Evolutionary conservation across 2,329 filamentous ascomycete species (phyloP), one percentile per base, ranked within the genome.

Genomic region (Fusarium musae): DNA sequence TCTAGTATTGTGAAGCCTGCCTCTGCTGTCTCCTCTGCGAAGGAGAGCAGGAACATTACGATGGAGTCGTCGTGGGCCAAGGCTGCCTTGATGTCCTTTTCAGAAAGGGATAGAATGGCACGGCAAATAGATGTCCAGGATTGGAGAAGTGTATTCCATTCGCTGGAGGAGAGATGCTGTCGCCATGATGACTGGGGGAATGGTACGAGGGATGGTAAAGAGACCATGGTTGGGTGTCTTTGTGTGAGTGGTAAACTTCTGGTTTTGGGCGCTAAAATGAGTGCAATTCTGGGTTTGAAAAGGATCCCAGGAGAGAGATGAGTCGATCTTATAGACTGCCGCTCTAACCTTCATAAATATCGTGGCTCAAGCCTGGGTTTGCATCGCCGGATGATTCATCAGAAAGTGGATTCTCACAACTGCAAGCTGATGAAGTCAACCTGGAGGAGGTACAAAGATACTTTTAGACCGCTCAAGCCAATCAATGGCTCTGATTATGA

Each of bases 61-160:
- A 94, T 78, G 30, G 91, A 90, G 40, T 87, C 86, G 74, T 93
- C 89, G 9, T 87, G 86, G 6, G 82, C 73, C 13, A 89, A 85
- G 32, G 83, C 80, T 40, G 81, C 79, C 52, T 80, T 73, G 69
- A 96, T 93, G 1, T 89, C 83, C 3, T 85, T 78, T 11, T 89
- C 85, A 0, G 88, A 77, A 0, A 93, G 82, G 19, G 87, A 85
- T 36, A 96, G 81, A 71, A 95, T 89, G 6, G 91, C 87, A 59
- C 91, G 87, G 11, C 90, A 84, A 11, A 97, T 86, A 16, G 89
- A 84, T 23, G 91, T 84, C 94, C 94, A 98, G 40, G 93, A 91
- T 71, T 93, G 89, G 52, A 97, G 84, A 79, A 93, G 94, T 37
- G 89, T 86, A 73, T 92, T 87, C 95, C 95, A 97, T 82, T 97